Base-by-base conservation (phyloP, 2,329 filamentous ascomycete genomes). In the Myriosclerotinia scirpicola region DNA sequence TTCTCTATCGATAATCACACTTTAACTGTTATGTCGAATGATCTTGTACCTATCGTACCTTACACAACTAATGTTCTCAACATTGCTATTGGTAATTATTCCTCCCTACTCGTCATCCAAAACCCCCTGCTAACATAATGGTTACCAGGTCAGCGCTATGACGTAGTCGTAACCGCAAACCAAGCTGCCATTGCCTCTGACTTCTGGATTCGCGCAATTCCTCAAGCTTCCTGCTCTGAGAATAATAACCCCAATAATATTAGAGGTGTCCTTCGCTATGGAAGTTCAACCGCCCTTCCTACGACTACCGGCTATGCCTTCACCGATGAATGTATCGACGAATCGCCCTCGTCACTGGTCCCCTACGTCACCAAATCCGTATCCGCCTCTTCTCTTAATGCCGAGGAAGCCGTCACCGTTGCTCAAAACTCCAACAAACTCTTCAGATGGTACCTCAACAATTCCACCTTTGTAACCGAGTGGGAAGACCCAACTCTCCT, bases 11-110 rank as follows among this genome's bases (percentile, higher is more conserved):
- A 85, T 56, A 81, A 81, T 3, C 73, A 82, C 64, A 87, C 82
- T 4, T 71, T 85, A 1, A 88, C 87, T 0, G 84, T 83, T 6
- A 80, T 91, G 59, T 87, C 88, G 76, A 91, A 90, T 73, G 81
- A 88, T 55, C 74, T 81, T 15, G 84, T 88, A 0, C 69, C 69
- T 11, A 70, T 71, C 42, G 58, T 62, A 2, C 65, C 68, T 5
- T 71, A 70, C 22, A 36, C 40, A 17, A 70, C 68, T 9, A 3
- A 87, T 85, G 0, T 77, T 75, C 5, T 86, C 81, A 85, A 81
- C 6, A 78, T 90, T 22, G 86, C 82, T 36, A 81, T 88, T 34
- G 77, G 83, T 67, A 44, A 65, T 55, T 54, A 7, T 44, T 38
- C 3, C 9, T 11, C 26, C 30, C n/a, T 2, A 3, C 17, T n/a